Conservation (phyloP, 2,329 filamentous ascomycete species). For the Aspergillus pseudotamarii region DNA sequence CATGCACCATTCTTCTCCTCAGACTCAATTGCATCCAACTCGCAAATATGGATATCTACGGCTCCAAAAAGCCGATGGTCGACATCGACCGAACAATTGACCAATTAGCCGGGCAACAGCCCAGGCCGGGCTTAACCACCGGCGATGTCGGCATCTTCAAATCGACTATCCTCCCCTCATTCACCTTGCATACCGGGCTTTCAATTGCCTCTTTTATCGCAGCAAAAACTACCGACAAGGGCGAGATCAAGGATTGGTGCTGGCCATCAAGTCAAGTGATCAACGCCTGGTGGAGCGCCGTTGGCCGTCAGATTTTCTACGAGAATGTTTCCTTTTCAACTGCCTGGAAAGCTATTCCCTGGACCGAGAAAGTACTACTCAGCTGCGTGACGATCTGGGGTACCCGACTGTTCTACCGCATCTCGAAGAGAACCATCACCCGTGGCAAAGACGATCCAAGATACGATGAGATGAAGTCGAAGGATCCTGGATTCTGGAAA, state of each 20-base stretch:
- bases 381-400: slow-evolving; percentile 62
- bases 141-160: slow-evolving; percentile 55
- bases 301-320: slow-evolving; percentile 55
- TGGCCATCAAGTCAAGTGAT: slow-evolving; percentile 59
- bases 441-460: slow-evolving; percentile 60
- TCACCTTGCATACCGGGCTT: slow-evolving; percentile 57
- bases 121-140: slow-evolving; percentile 10
- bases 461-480: slow-evolving; percentile 54
- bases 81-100: slow-evolving; percentile 12
- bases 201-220: slow-evolving; percentile 56
- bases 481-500: slow-evolving; percentile 60
- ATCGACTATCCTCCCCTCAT: slow-evolving; percentile 57
- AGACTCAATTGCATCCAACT: neutral
- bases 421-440: slow-evolving; percentile 52
- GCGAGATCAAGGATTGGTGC: slow-evolving; percentile 63
- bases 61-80: slow-evolving; percentile 14
- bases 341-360: slow-evolving; percentile 53
- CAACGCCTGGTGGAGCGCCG: slow-evolving; percentile 64
- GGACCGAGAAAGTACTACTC: slow-evolving; percentile 59
- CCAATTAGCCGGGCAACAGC: neutral
- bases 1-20: neutral
- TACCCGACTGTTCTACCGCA: slow-evolving; percentile 57
- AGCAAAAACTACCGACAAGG: slow-evolving; percentile 55
- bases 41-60: slow-evolving; percentile 12
- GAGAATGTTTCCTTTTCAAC: slow-evolving; percentile 50